Evolutionary conservation across 1,139 yeast species (phyloP), one percentile per base, ranked within the genome.

Genomic region (Suhomyces kunorum): DNA sequence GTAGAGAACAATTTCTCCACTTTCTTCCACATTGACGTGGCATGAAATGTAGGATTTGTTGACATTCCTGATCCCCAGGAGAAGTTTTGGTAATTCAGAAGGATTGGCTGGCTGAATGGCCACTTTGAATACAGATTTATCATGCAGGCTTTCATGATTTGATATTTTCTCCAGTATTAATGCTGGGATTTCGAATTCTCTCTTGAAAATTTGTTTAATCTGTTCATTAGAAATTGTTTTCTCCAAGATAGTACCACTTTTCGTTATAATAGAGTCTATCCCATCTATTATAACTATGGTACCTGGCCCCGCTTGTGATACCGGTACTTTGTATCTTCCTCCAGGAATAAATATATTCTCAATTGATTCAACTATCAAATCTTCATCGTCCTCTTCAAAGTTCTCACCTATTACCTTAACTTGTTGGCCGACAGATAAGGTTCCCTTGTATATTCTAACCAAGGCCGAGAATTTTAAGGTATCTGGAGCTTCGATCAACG

Each of bases 81-180:
- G 66, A 55, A 90, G 68, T 45, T 76, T 76, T 0, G 95, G 94
- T 17, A 87, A 64, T 42, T 90, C 95, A 0, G 87, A 75, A 0
- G 96, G 96, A 25, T 76, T 72, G 15, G 76, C 71, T 0, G 98
- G 95, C 51, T 89, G 95, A 13, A 92, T 76, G 0, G 95, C 89
- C 4, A 90, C 78, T 54, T 88, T 88, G 53, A 87, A 79, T 1
- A 87, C 82, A 5, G 45, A 39, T 13, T 34, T 32, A 6, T 33
- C 36, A 8, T 28, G 27, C 14, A 28, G 18, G 11, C 23, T 7
- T 11, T 22, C 34, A 15, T 25, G 37, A 5, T 25, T 31, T 6
- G 39, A 15, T n/a, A 36, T 16, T 8, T 31, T 29, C 6, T 29
- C 22, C 6, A 24, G 17, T 6, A 35, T 30, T 28, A 34, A 38